These are phyloP conservation scores for Teunomyces lycoperdinae DNA, from an alignment of 805 yeast genomes.

Conservation along the genomic window DNA sequence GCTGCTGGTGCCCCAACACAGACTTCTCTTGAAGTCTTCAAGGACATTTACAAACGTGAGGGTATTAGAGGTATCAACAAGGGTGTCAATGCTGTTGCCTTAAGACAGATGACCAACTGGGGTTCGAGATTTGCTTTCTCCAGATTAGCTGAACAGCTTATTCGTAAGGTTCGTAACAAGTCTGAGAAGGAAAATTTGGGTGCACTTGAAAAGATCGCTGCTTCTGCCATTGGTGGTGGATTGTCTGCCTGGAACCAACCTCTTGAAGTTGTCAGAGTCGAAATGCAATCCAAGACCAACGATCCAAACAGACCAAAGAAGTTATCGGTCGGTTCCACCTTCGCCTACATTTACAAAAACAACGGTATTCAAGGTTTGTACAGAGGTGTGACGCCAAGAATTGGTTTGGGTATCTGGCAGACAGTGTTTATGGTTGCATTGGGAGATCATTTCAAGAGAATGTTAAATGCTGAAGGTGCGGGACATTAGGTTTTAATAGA, in stretches of 20 bases:
- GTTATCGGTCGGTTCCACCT: conserved; percentile 70
- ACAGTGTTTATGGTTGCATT: conserved; percentile 98
- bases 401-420: conserved; percentile 97
- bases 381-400: conserved; percentile 95
- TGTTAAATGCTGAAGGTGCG: conserved; percentile 41
- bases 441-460: conserved; percentile 70
- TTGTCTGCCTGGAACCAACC: conserved; percentile 99
- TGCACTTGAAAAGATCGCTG: conserved; percentile 77
- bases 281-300: conserved; percentile 92
- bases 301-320: conserved; percentile 97
- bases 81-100: conserved; percentile 99
- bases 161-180: conserved; percentile 64
- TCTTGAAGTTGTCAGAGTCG: conserved; percentile 95
- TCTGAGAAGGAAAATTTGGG: conserved; percentile 54
- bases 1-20: conserved; percentile 59
- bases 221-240: conserved; percentile 94
- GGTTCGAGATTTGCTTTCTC: conserved; percentile 95
- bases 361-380: conserved; percentile 90
- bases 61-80: conserved; percentile 94
- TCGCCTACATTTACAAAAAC: conserved; percentile 75
- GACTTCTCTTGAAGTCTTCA: conserved; percentile 81
- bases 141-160: conserved; percentile 84
- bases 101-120: conserved; percentile 98
- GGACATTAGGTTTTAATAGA: conserved; percentile 25
- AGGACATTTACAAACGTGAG: conserved; percentile 77